These are phyloP conservation scores for Turnera subulata DNA, from an alignment of 345 rosid species.

Conservation along the genomic window DNA sequence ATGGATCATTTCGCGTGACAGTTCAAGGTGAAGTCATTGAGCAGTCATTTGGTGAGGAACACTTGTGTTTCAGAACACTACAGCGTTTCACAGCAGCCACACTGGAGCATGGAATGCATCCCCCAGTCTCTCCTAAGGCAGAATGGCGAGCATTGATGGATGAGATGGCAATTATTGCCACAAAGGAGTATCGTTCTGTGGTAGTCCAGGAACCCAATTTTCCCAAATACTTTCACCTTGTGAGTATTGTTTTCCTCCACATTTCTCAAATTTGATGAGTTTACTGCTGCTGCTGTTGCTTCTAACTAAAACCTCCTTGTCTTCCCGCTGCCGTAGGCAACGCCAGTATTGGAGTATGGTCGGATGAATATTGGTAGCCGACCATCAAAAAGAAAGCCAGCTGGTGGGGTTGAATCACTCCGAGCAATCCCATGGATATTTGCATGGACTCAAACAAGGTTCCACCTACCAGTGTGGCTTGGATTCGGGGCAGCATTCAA, in stretches of 20 bases:
- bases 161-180: constrained; percentile 92
- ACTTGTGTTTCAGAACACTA: constrained; percentile 91
- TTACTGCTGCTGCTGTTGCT: too few relatives aligned
- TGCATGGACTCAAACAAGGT: constrained; percentile 95
- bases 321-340: constrained; percentile 50
- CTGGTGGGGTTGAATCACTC: constrained; percentile 93
- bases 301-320: neutral
- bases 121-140: constrained; percentile 86
- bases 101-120: constrained; percentile 97
- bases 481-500: constrained; percentile 93
- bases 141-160: constrained; percentile 94
- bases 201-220: constrained; percentile 94
- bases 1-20: constrained; percentile 89
- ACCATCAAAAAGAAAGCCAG: constrained; percentile 93
- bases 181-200: constrained; percentile 79
- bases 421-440: constrained; percentile 99
- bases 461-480: constrained; percentile 97
- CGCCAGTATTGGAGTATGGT: constrained; percentile 95
- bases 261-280: too few relatives aligned
- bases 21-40: constrained; percentile 96
- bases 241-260: too few relatives aligned
- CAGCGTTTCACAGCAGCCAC: constrained; percentile 99
- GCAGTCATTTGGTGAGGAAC: constrained; percentile 95
- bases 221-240: constrained; percentile 92
- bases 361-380: constrained; percentile 98